These are phyloP conservation scores for Panicum miliaceum DNA, from an alignment of 176 grass and related monocot species.

Conservation along the genomic window DNA sequence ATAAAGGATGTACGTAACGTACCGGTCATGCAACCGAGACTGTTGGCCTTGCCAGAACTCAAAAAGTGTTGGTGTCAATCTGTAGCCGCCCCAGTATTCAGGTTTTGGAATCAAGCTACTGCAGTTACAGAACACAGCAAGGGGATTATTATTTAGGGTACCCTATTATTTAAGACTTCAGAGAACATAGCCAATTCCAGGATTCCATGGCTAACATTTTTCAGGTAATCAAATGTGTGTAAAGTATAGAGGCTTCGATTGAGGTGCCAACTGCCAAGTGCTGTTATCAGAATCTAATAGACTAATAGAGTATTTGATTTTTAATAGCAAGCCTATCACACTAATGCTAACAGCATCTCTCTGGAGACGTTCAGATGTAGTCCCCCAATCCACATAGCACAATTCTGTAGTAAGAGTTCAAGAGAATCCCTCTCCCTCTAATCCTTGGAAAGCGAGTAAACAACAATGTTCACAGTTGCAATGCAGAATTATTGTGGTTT, in stretches of 20 bases:
- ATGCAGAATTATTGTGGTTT: slow-evolving; percentile 1
- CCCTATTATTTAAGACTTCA: slow-evolving; percentile 11
- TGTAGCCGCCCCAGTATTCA: slow-evolving; percentile 89
- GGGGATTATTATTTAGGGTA: slow-evolving; percentile 8
- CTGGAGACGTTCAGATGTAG: not conserved
- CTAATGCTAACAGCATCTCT: not conserved
- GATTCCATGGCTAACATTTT: slow-evolving; percentile 3
- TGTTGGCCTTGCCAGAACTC: slow-evolving; percentile 99
- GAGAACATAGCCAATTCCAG: slow-evolving; percentile 11
- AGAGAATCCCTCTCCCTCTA: not conserved
- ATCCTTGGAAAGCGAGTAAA: not conserved
- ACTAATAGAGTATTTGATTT: slow-evolving; percentile 2
- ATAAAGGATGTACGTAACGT: slow-evolving; percentile 17
- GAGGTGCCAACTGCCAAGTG: not conserved
- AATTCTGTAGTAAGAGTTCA: not conserved
- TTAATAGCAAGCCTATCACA: not conserved
- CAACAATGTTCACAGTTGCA: not conserved
- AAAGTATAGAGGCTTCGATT: slow-evolving; percentile 16
- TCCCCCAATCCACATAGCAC: not conserved
- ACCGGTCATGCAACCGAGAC: slow-evolving; percentile 94
- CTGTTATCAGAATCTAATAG: not conserved
- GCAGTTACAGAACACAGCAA: slow-evolving; percentile 35
- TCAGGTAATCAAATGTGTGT: slow-evolving; percentile 8
- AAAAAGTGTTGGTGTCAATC: slow-evolving; percentile 73
- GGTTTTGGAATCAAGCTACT: slow-evolving; percentile 81